A percentile compares a stretch with the other conserved stretches of the same genome.
Evolutionary conservation across 495 filamentous ascomycete species (phyloP).

Genomic region (Hypomontagnella submonticulosa): DNA sequence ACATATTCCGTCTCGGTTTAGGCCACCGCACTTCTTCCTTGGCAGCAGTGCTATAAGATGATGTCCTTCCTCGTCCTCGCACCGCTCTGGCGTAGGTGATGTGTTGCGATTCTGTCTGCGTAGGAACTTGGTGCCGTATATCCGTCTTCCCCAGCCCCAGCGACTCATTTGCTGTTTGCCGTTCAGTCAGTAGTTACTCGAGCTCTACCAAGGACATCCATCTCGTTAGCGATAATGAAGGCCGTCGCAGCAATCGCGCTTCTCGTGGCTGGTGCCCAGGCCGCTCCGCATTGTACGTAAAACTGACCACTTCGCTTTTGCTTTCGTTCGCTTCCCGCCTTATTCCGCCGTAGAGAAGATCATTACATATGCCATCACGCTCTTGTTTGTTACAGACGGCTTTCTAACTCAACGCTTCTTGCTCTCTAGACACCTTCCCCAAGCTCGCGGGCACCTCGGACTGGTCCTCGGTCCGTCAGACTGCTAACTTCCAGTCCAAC

Average conservation of each 20-base stretch:
- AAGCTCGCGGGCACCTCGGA: slow-evolving; percentile 50
- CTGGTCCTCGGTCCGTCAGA: slow-evolving; percentile 62
- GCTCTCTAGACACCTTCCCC: slow-evolving; percentile 42
- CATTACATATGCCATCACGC: too few relatives aligned
- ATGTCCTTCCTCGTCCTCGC: slow-evolving; percentile 5
- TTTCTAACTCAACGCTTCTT: slow-evolving; percentile 44
- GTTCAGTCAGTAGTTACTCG: slow-evolving; percentile 5
- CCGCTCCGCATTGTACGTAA: slow-evolving; percentile 57
- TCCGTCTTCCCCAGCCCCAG: slow-evolving; percentile 5
- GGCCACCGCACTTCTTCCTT: slow-evolving; percentile 15
- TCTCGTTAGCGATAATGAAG: slow-evolving; percentile 50
- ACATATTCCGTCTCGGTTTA: slow-evolving; percentile 41
- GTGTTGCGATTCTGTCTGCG: slow-evolving; percentile 1
- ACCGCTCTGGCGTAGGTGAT: slow-evolving; percentile 1
- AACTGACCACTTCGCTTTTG: background rate
- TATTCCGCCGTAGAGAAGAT: too few relatives aligned
- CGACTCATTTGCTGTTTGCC: background rate
- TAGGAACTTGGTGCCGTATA: slow-evolving; percentile 9
- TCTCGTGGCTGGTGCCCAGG: slow-evolving; percentile 47
- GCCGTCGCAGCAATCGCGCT: slow-evolving; percentile 46
- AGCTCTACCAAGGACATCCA: slow-evolving; percentile 3
- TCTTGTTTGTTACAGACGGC: background rate
- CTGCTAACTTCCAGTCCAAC: slow-evolving; percentile 63
- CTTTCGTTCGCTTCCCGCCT: background rate
- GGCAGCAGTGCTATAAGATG: slow-evolving; percentile 31